Evolutionary conservation across 2,329 filamentous ascomycete species (phyloP).

Genomic region (Exophiala lecanii-corni): DNA sequence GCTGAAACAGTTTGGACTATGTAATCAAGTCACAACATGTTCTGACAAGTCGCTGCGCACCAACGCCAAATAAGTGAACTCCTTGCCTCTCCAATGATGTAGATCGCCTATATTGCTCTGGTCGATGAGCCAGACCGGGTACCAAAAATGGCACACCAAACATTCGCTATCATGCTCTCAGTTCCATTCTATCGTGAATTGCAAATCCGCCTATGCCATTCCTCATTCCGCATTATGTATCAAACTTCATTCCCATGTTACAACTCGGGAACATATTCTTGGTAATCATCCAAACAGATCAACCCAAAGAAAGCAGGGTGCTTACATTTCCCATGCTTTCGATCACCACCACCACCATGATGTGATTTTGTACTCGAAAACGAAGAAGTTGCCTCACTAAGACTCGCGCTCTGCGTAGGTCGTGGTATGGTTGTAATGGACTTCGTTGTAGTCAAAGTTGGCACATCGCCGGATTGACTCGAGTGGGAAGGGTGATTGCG

Average conservation of each 20-base stretch:
- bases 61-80: no score
- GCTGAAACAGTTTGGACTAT: no score
- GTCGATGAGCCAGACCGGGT: no score
- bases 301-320: slow-evolving; percentile 28
- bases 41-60: no score
- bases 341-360: slow-evolving; percentile 3
- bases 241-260: slow-evolving; percentile 5
- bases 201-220: no score
- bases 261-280: slow-evolving; percentile 13
- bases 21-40: no score
- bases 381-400: slow-evolving; percentile 29
- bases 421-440: slow-evolving; percentile 6
- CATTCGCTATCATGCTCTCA: no score
- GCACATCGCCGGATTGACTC: slow-evolving; percentile 28
- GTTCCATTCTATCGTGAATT: no score
- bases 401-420: slow-evolving; percentile 17
- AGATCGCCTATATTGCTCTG: no score
- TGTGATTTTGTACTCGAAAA: slow-evolving; percentile 20
- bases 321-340: slow-evolving; percentile 23
- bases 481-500: slow-evolving; percentile 7
- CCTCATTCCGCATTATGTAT: no score
- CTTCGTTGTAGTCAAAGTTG: slow-evolving; percentile 12
- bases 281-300: slow-evolving; percentile 25
- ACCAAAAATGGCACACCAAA: no score
- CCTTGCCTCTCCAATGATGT: no score